Evolutionary conservation across 1,284 basidiomycete species (phyloP), one percentile per base, ranked within the genome.

Genomic region (Trichosporon coremiiforme): DNA sequence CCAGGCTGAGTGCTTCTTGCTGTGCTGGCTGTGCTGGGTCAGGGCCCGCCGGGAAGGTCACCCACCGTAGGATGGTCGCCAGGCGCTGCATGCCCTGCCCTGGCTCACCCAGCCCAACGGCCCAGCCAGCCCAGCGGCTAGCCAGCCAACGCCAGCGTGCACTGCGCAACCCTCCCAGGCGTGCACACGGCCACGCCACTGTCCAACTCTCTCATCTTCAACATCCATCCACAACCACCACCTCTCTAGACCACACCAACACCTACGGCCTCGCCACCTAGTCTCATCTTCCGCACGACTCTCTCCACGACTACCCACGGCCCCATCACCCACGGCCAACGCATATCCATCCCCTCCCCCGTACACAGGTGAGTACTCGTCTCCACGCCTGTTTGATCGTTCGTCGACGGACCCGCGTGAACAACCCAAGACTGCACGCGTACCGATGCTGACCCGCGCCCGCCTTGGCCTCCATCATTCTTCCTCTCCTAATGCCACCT

Each of bases 151-250:
- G 36, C 36, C 36, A 33, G 55, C 55, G 13, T 60, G 55, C 25
- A 31, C 55, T 33, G 55, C 55, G 55, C 50, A 45, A 17, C 50
- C 50, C 20, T 25, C 22, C 50, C 50, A 53, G 50, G 50, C 50
- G n/a, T 53, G 50, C 50, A 53, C 31, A 12, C 57, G 57, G 57
- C 57, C 57, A 62, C 57, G 57, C 57, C 57, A 62, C 57, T 64
- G 63, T 33, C 29, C 35, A 45, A 17, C 63, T 41, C 38, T 38
- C 38, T 64, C 63, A 45, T 38, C 38, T 45, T 31, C 35, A 64
- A 25, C 36, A 45, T 64, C 63, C 63, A 41, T 38, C 15, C 57
- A 38, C 38, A 22, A 29, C 5, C 33, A 29, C 35, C 22, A 64
- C 10, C 50, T 50, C n/a, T 20, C 20, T 10, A 36, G 8, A 36